Evolutionary conservation across 768 basidiomycete species (phyloP).

Genomic region (Kwoniella pini): DNA sequence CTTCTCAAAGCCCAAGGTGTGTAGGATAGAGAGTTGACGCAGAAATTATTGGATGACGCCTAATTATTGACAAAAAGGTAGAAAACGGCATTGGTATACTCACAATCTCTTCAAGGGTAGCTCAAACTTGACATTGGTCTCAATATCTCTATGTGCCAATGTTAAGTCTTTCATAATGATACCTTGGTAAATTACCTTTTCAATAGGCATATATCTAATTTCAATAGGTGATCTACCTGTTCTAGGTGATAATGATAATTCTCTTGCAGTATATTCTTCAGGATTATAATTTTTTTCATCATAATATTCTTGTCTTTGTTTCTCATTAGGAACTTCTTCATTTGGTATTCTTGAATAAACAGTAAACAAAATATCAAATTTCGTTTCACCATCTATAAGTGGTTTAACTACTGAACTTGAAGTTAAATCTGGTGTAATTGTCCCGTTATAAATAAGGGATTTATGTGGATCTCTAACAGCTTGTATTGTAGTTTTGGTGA

Average conservation of each 20-base stretch:
- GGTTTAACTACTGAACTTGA: constrained; percentile 9
- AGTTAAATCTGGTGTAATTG: background rate
- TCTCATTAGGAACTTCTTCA: constrained; percentile 2
- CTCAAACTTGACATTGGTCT: constrained; percentile 12
- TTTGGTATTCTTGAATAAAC: constrained; percentile 17
- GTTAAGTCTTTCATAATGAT: constrained; percentile 7
- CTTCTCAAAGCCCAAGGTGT: too few species aligned
- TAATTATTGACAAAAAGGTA: background rate
- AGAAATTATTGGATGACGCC: too few species aligned
- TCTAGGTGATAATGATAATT: constrained; percentile 7
- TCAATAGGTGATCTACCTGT: constrained; percentile 10
- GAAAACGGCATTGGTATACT: constrained; percentile 4
- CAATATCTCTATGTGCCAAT: constrained; percentile 12
- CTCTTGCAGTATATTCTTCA: constrained; percentile 8
- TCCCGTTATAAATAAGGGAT: constrained; percentile 13
- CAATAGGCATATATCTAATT: constrained; percentile 7
- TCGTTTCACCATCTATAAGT: constrained; percentile 11
- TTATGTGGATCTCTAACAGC: constrained; percentile 20
- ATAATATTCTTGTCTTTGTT: constrained; percentile 10
- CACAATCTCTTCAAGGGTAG: constrained; percentile 33
- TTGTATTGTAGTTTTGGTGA: background rate
- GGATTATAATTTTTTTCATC: constrained; percentile 3
- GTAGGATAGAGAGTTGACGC: background rate
- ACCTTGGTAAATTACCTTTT: constrained; percentile 7
- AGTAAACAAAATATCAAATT: constrained; percentile 18